Conservation (phyloP, 2,329 filamentous ascomycete species). For the Sphaerulina musiva region DNA sequence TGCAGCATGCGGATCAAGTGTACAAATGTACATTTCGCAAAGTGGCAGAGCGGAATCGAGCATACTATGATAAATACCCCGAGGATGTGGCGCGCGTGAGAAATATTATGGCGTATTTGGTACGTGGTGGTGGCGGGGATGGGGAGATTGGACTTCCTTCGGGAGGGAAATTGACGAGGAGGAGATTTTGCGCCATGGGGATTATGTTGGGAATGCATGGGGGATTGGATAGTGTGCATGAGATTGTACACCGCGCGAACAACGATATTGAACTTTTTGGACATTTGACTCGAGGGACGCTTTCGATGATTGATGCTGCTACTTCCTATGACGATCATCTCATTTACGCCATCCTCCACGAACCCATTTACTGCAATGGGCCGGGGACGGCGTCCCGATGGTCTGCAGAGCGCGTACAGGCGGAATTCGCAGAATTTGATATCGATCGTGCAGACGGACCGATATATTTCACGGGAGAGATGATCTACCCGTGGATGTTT, state of each 20-base stretch:
- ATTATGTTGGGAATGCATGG: constrained; percentile 73
- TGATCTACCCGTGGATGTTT: constrained; percentile 84
- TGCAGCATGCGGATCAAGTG: constrained; percentile 64
- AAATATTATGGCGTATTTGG: constrained; percentile 59
- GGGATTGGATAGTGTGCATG: constrained; percentile 68
- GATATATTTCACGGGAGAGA: constrained; percentile 82
- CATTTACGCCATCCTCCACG: constrained; percentile 81
- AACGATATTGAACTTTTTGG: constrained; percentile 70
- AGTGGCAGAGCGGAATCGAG: constrained; percentile 63
- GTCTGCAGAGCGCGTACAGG: constrained; percentile 63
- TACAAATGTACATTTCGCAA: constrained; percentile 66
- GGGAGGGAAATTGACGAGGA: constrained; percentile 65
- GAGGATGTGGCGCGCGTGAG: constrained; percentile 67
- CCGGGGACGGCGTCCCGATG: constrained; percentile 55
- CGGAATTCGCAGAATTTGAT: constrained; percentile 44
- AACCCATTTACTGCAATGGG: constrained; percentile 76
- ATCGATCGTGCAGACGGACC: constrained; percentile 43
- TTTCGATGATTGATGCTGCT: constrained; percentile 61
- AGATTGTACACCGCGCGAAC: constrained; percentile 62
- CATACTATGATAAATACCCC: constrained; percentile 79
- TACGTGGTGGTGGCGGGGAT: constrained; percentile 44
- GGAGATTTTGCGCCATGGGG: constrained; percentile 70
- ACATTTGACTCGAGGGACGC: constrained; percentile 65
- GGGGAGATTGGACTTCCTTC: constrained; percentile 61
- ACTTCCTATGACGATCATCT: constrained; percentile 68